These are phyloP conservation scores for Tothia fuscella DNA, from an alignment of 2,329 filamentous ascomycete genomes.

Conservation along the genomic window DNA sequence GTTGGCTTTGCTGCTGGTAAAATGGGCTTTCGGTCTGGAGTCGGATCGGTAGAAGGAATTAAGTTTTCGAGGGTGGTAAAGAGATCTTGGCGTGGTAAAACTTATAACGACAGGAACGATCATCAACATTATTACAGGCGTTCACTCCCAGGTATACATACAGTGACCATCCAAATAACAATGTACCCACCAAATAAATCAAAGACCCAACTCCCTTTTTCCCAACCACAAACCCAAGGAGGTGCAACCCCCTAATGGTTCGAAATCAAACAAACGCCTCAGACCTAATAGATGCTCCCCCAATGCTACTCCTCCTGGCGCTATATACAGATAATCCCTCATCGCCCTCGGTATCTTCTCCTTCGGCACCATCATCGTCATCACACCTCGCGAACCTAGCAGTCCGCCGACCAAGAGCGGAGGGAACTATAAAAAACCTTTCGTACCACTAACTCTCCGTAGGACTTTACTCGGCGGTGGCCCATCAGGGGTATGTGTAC, in stretches of 20 bases:
- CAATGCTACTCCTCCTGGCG: not conserved
- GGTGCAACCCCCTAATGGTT: not conserved
- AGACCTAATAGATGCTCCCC: not conserved
- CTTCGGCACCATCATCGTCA: not conserved
- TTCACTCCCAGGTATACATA: no score
- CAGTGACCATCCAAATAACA: no score
- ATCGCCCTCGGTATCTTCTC: not conserved
- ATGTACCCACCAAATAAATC: no score
- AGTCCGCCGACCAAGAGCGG: conserved; percentile 10
- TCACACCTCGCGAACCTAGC: not conserved
- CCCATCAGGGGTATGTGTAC: not conserved
- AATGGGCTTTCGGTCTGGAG: no score
- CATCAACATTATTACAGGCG: no score
- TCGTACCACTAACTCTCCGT: conserved; percentile 33
- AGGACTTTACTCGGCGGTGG: conserved; percentile 13
- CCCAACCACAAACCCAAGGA: not conserved
- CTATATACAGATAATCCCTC: not conserved
- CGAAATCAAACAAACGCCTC: conserved; percentile 5
- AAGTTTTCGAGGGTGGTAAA: no score
- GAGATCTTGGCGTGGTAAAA: no score
- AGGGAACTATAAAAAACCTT: conserved; percentile 38
- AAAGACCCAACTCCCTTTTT: no score
- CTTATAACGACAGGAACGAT: no score
- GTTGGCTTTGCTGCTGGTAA: no score
- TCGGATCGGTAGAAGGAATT: no score